Base-by-base conservation (phyloP, 768 basidiomycete species). In the Hericium alpestre region DNA sequence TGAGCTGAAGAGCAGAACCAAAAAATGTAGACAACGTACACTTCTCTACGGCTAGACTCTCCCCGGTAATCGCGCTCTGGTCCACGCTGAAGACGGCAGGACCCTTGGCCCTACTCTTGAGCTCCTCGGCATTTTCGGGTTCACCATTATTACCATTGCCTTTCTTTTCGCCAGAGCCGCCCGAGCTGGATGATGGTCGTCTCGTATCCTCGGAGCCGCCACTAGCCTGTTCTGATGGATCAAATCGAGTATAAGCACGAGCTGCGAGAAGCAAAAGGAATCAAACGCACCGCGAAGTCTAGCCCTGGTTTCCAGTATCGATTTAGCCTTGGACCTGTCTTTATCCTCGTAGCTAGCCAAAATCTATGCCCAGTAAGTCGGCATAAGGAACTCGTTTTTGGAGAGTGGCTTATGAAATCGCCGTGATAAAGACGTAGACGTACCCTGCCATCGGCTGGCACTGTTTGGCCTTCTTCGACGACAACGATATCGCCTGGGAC, bases 11-110 rank as follows among this genome's bases (percentile, higher is more conserved):
- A 16, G 38, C 13, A 56, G 22, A 40, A n/a, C 37, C 49, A 51
- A 46, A 16, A 9, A 46, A 22, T n/a, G 4, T 46, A 12, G 16
- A 22, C 43, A 54, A 27, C 3, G 20, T 61, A 61, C 58, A 76
- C 60, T 78, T 78, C 62, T 78, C 75, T 22, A 73, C 72, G 11
- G 77, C 74, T 13, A 78, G 69, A 18, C 72, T 73, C 61, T 78
- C 77, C 37, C 76, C 76, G 0, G 76, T 77, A 52, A 77, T 75
- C 15, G 75, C 75, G 32, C 70, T 71, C 60, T 78, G 76, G 60
- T 78, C 76, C 38, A 74, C 72, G 15, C 73, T 69, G 58, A 67
- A 65, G 41, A 77, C 52, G 9, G 70, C 69, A 4, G 77, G 74
- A 8, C 76, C 77, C 32, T 70, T 74, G 58, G 73, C 65, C 1